Conservation (phyloP, 805 yeast genomes). For the Pichia pseudocactophila region DNA sequence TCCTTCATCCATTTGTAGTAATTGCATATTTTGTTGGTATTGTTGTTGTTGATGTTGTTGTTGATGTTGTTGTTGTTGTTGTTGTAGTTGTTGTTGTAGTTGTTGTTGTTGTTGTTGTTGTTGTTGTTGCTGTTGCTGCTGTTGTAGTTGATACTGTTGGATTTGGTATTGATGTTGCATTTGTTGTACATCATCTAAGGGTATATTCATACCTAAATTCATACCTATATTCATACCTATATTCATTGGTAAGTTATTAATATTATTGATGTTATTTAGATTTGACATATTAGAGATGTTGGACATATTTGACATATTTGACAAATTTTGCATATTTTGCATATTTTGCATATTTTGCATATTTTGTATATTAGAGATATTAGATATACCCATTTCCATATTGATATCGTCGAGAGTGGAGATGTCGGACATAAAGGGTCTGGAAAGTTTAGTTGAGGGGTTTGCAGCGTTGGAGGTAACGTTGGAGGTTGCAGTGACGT, state of each 20-base stretch:
- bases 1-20: background rate
- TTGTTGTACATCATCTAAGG: too few relatives aligned
- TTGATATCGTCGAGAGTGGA: constrained; percentile 1
- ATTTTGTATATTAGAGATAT: background rate
- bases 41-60: too few relatives aligned
- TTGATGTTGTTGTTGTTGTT: background rate
- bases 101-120: background rate
- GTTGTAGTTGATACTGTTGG: too few relatives aligned
- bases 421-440: background rate
- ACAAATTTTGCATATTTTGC: background rate
- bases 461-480: too few relatives aligned
- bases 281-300: too few relatives aligned
- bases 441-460: background rate
- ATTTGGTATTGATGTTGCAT: background rate
- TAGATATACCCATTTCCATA: background rate
- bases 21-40: too few relatives aligned
- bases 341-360: background rate
- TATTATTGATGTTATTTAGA: too few relatives aligned
- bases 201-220: too few relatives aligned
- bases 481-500: too few relatives aligned
- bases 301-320: background rate
- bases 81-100: background rate
- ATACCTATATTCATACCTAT: too few relatives aligned
- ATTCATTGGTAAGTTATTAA: too few relatives aligned
- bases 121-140: background rate